Base-by-base conservation (phyloP, 805 yeast genomes). In the Ogataea pini region DNA sequence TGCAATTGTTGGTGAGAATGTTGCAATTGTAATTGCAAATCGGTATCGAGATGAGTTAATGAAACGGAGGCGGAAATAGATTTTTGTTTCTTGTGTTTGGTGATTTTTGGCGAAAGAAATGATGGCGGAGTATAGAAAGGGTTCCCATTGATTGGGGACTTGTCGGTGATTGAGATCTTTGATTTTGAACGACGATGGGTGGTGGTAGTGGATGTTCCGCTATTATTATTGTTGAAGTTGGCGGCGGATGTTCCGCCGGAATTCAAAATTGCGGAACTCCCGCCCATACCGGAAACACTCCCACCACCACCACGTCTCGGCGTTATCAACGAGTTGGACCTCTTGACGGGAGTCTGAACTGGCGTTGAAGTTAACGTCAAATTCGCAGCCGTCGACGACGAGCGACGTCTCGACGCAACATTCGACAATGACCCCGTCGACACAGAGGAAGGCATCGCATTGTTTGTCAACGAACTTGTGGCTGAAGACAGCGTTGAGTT, bases 41-140 rank as follows among this genome's bases (percentile, higher is more conserved):
- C 70, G 2, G 63, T 54, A 51, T 66, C 69, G 28, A 66, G 50
- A 50, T 66, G 70, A 28, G 60, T 47, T 39, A 66, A 48, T 8
- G 65, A 58, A 13, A 63, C 56, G 5, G 67, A 59, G 14, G 61
- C 59, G n/a, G 68, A 45, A 39, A 66, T 65, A 12, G 68, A 62
- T 34, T 59, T 54, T 29, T 62, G 65, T 37, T 67, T 65, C 49
- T 57, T 61, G 60, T 51, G 69, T 51, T 70, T 59, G 42, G 58
- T 47, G 39, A 66, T 60, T 48, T 66, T 68, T 7, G 81, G 80
- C 13, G 79, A 71, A 38, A 73, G 45, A 41, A 73, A 73, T 6
- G 73, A 55, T 1, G 73, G 69, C 2, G 78, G 79, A 1, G 76
- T 74, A 57, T 75, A 76, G 58, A 76, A 77, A 8, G 81, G 80